These are phyloP conservation scores for Terfezia boudieri DNA, from an alignment of 495 filamentous ascomycete species.

Conservation along the genomic window DNA sequence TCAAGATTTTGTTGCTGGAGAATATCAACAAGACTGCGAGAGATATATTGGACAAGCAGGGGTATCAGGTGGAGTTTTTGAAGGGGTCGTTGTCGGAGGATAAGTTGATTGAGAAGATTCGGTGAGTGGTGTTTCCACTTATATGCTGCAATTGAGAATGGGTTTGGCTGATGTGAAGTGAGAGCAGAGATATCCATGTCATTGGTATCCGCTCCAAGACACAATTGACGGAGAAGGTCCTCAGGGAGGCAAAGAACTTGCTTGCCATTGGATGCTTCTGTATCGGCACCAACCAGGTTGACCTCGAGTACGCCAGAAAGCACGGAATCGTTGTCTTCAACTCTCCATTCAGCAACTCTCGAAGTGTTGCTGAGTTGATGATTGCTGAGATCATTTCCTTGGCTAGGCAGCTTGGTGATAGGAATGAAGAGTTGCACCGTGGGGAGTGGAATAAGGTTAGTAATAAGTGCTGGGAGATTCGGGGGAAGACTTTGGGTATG, in stretches of 20 bases:
- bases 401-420: constrained; percentile 79
- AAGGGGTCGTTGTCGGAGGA: constrained; percentile 81
- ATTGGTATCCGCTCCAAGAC: constrained; percentile 98
- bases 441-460: constrained; percentile 98
- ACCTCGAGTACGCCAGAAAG: constrained; percentile 71
- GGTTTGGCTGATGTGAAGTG: background rate
- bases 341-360: constrained; percentile 92
- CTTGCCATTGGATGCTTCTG: constrained; percentile 97
- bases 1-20: constrained; percentile 89
- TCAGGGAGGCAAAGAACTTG: constrained; percentile 76
- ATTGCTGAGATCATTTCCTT: constrained; percentile 83
- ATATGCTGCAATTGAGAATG: background rate
- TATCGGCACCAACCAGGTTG: constrained; percentile 96
- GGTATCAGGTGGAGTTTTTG: constrained; percentile 85
- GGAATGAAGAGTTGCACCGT: constrained; percentile 79
- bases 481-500: constrained; percentile 83
- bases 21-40: constrained; percentile 82
- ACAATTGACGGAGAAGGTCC: constrained; percentile 64
- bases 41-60: constrained; percentile 60
- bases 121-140: constrained; percentile 30
- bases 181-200: constrained; percentile 67
- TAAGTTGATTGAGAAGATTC: constrained; percentile 88
- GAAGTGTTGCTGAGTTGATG: constrained; percentile 87
- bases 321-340: constrained; percentile 98
- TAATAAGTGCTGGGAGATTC: constrained; percentile 88